Evolutionary conservation across 1,139 yeast species (phyloP).

Genomic region (Sugiyamaella sp.): DNA sequence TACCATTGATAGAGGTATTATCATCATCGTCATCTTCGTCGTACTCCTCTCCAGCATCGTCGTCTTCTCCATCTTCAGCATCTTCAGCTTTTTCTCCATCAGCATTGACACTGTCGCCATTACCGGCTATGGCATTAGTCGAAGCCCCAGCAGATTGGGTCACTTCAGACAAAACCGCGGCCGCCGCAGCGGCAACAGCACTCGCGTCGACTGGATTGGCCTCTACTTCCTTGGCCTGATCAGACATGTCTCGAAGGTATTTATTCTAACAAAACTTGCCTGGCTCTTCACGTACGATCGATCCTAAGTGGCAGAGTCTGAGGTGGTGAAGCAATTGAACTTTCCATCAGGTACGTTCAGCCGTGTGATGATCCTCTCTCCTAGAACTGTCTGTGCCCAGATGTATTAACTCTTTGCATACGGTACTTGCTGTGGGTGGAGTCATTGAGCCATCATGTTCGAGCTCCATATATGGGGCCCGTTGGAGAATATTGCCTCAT

Average conservation of each 20-base stretch:
- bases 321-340: not conserved
- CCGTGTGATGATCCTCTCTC: not conserved
- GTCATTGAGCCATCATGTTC: conserved; percentile 32
- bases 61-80: conserved; percentile 5
- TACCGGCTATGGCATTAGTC: not conserved
- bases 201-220: conserved; percentile 14
- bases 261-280: not conserved
- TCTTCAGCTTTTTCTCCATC: not conserved
- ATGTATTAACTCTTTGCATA: no score
- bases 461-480: conserved; percentile 65
- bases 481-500: conserved; percentile 36
- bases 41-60: not conserved
- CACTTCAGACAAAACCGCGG: not conserved
- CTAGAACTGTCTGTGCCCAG: not conserved
- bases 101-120: no score
- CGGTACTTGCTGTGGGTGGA: no score
- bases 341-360: conserved; percentile 4
- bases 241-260: conserved; percentile 3
- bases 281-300: conserved; percentile 12
- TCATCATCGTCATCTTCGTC: conserved; percentile 5
- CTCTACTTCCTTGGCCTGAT: not conserved
- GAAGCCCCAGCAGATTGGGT: conserved; percentile 15
- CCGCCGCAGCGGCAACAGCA: conserved; percentile 11
- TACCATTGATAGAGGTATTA: not conserved
- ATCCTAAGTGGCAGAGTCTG: no score